Percentiles rank a stretch among this genome's conserved stretches.
These are phyloP conservation scores for Hyaloscypha hepaticicola DNA, from an alignment of 495 filamentous ascomycete species.

Conservation along the genomic window DNA sequence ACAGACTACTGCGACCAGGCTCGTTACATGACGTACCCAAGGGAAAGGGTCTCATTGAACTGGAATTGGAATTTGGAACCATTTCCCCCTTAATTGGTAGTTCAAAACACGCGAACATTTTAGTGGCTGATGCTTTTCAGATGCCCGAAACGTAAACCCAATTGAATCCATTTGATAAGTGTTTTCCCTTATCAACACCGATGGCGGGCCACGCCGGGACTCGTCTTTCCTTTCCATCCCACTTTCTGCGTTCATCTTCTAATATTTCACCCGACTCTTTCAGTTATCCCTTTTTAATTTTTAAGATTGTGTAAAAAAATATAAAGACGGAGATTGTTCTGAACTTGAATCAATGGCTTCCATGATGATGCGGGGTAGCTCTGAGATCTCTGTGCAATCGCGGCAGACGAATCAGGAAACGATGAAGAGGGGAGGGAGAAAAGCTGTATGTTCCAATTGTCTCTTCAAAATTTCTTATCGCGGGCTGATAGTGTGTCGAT, in stretches of 20 bases:
- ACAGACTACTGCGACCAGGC: too few species aligned
- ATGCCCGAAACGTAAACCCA: background rate
- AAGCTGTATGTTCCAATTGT: conserved; percentile 7
- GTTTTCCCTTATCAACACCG: conserved; percentile 1
- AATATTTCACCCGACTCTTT: background rate
- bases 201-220: background rate
- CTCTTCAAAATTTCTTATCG: background rate
- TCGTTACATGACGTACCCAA: too few species aligned
- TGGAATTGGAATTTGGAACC: background rate
- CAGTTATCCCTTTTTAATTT: background rate
- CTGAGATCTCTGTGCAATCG: conserved; percentile 7
- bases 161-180: conserved; percentile 2
- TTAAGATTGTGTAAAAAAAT: background rate
- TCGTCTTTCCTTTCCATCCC: background rate
- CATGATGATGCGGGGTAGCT: conserved; percentile 15
- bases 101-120: background rate
- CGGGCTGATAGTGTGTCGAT: background rate
- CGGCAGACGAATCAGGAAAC: background rate
- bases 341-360: background rate
- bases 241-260: background rate
- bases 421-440: conserved; percentile 17
- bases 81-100: background rate
- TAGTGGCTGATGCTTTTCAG: background rate
- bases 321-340: background rate
- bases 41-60: too few species aligned